phyloP scores from a whole-genome alignment of 2,329 filamentous ascomycete genomes.

The Trichoderma cornu-damae region DNA sequence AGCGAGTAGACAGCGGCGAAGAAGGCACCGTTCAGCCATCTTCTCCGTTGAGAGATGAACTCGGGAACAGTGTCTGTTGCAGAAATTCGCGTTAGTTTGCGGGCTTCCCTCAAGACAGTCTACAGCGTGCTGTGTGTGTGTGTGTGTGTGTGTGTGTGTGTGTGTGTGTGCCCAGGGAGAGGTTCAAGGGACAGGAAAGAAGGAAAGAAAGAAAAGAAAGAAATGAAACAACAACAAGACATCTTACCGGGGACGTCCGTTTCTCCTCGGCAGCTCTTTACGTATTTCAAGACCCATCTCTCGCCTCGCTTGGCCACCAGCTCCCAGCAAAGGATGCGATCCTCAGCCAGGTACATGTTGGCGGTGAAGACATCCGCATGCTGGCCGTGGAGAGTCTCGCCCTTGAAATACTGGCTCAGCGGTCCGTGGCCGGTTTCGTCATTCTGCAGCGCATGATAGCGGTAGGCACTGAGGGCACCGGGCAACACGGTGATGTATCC shows the following conservation, averaged over 20 bases:
- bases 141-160: too few species aligned
- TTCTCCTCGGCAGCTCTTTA: constrained; percentile 92
- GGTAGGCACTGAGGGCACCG: constrained; percentile 89
- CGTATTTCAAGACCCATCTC: constrained; percentile 96
- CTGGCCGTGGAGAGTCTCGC: constrained; percentile 91
- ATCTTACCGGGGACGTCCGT: constrained; percentile 89
- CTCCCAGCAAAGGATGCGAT: constrained; percentile 90
- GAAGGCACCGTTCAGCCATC: constrained; percentile 98
- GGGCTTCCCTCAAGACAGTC: too few species aligned
- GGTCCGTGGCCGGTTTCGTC: constrained; percentile 94
- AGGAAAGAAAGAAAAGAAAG: background rate
- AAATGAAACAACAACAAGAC: constrained; percentile 27
- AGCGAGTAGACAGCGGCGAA: constrained; percentile 97
- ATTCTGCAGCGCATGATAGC: constrained; percentile 93
- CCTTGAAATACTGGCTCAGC: constrained; percentile 97
- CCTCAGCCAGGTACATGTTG: constrained; percentile 90
- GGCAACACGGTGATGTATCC: constrained; percentile 97
- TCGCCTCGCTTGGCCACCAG: constrained; percentile 91
- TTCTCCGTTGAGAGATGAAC: constrained; percentile 91
- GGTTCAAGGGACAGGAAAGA: too few species aligned
- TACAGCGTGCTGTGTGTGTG: too few species aligned
- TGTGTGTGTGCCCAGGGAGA: too few species aligned
- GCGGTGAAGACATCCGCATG: constrained; percentile 96
- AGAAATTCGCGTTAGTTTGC: constrained; percentile 25
- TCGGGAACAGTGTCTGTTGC: constrained; percentile 86